Conservation (phyloP, 257 asterid genomes). For the Solanum virginianum region DNA sequence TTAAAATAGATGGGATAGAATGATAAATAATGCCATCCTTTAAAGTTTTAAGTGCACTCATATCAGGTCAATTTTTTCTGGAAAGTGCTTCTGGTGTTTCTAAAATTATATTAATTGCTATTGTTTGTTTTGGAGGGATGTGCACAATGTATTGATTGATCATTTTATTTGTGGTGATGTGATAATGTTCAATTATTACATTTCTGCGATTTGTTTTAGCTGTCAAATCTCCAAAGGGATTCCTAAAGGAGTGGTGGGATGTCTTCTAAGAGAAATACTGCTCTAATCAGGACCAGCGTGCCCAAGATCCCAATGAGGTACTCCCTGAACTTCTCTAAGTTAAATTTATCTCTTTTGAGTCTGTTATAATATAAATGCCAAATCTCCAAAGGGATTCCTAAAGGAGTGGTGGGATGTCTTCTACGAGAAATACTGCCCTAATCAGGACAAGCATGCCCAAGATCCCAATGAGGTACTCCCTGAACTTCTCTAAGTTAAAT, state of each 20-base stretch:
- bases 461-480: background rate
- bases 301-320: background rate
- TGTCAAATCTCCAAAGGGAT: slow-evolving; percentile 18
- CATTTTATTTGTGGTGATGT: background rate
- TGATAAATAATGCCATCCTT: too few relatives aligned
- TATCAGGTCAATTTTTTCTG: background rate
- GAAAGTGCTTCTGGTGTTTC: background rate
- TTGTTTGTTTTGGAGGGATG: background rate
- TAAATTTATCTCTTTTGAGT: background rate
- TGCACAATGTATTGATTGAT: background rate
- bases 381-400: slow-evolving; percentile 28
- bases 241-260: slow-evolving; percentile 44
- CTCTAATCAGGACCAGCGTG: background rate
- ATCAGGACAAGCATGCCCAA: background rate
- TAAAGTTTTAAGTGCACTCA: too few relatives aligned
- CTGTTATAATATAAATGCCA: too few relatives aligned
- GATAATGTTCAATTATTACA: background rate
- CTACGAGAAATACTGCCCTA: slow-evolving; percentile 17
- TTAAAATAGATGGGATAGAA: background rate
- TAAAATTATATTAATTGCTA: background rate
- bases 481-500: background rate
- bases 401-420: slow-evolving; percentile 44
- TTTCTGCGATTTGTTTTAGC: background rate
- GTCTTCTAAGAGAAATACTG: slow-evolving; percentile 24
- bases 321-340: background rate